Percentiles rank a stretch among this genome's conserved stretches.
These are phyloP conservation scores for Verbascum thapsus DNA, from an alignment of 257 asterid genomes.

Conservation along the genomic window DNA sequence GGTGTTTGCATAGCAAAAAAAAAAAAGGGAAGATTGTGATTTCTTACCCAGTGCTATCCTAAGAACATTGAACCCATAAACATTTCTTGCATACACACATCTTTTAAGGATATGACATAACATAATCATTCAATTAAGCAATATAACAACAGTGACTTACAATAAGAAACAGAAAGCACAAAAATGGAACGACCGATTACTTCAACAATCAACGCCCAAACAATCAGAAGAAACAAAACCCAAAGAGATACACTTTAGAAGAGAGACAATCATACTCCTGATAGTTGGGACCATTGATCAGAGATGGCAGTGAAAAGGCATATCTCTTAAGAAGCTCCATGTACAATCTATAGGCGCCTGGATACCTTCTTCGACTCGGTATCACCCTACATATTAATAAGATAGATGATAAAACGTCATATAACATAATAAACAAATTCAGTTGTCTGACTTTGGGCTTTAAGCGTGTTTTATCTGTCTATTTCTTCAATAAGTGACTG, in stretches of 20 bases:
- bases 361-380: constrained; percentile 67
- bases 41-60: constrained; percentile 3
- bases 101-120: neutral
- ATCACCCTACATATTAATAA: constrained; percentile 63
- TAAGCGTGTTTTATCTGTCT: neutral
- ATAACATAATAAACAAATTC: neutral
- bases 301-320: constrained; percentile 71
- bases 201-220: constrained; percentile 22
- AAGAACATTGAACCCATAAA: constrained; percentile 15
- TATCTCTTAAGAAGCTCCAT: constrained; percentile 85
- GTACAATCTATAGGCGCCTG: constrained; percentile 80
- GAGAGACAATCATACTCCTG: constrained; percentile 51
- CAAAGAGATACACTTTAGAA: constrained; percentile 14
- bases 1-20: constrained; percentile 5
- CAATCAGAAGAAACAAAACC: constrained; percentile 18
- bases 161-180: constrained; percentile 17
- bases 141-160: neutral
- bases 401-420: neutral
- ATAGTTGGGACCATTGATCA: constrained; percentile 77
- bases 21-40: neutral
- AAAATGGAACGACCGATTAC: constrained; percentile 4
- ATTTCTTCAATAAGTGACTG: neutral
- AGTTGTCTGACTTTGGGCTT: constrained; percentile 7
- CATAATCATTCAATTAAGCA: constrained; percentile 1
- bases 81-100: neutral